Evolutionary conservation across 1,139 yeast species (phyloP), one percentile per base, ranked within the genome.

Genomic region (Spathaspora sp.): DNA sequence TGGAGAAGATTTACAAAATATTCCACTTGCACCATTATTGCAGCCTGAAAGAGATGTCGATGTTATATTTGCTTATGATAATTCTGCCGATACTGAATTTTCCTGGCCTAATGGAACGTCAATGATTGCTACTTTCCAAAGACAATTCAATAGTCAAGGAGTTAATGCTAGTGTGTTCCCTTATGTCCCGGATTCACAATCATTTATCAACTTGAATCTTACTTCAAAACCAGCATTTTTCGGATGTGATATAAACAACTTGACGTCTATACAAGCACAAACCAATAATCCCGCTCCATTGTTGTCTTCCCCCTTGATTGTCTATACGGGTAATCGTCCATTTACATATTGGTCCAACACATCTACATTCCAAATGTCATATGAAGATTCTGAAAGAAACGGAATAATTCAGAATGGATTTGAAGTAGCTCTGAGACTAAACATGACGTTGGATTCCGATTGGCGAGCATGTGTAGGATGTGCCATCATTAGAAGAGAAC

Each of bases 401-500:
- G 72, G 75, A 1, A 75, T 89, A 70, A 81, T 90, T 51, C 70
- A 76, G 57, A 90, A 90, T 62, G 97, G 97, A 10, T 89, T 85
- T 61, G 95, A 87, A 61, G 80, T 81, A 31, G 81, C 87, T 24
- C 77, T 96, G 1, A 81, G 89, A 62, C 76, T 78, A 55, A 89
- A 89, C 61, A 69, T 82, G 39, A 86, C 97, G 4, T 68, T 84
- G 38, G 95, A 87, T 58, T 64, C 72, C 1, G 85, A 86, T 46
- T 90, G 90, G 85, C 74, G 80, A 44, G 78, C 86, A 7, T 90
- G 97, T 73, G 79, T 90, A 44, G 89, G 91, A 1, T 90, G 98
- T 73, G 97, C 97, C 7, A 81, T 90, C 45, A 74, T 90, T 48
- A 85, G 89, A 65, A 82, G 97, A 63, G 82, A 86, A 46, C 85